Percentiles rank a stretch among this genome's conserved stretches.
These are phyloP conservation scores for Melampsora americana DNA, from an alignment of 1,284 basidiomycete species.

Conservation along the genomic window DNA sequence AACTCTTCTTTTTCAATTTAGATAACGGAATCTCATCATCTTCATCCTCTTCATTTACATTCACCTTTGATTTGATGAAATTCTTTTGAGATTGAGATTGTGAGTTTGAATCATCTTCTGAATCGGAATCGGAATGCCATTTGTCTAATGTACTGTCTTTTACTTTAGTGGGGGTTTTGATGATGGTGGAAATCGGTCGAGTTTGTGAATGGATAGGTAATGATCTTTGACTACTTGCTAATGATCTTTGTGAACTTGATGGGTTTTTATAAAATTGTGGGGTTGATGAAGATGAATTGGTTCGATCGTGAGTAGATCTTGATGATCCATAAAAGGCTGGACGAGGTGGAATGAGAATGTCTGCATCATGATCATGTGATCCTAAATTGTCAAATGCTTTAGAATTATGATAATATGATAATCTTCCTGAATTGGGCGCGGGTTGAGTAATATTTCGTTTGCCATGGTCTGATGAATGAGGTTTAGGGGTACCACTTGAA, in stretches of 20 bases:
- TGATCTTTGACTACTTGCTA: no score
- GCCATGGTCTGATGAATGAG: not conserved
- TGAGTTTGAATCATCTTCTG: not conserved
- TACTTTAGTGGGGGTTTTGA: no score
- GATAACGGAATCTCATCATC: slow-evolving; percentile 32
- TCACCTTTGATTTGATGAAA: not conserved
- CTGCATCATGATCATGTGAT: slow-evolving; percentile 2
- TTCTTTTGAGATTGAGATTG: no score
- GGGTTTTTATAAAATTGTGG: no score
- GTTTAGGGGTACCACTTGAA: not conserved
- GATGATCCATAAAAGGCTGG: slow-evolving; percentile 43
- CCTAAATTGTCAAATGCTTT: not conserved
- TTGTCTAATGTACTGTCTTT: no score
- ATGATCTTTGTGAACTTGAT: no score
- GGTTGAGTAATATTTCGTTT: not conserved
- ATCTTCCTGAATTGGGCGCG: no score
- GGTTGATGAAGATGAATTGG: no score
- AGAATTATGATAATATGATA: not conserved
- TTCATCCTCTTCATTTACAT: not conserved
- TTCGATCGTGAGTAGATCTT: no score
- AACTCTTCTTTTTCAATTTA: slow-evolving; percentile 20
- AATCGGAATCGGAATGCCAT: not conserved
- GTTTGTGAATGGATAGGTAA: no score
- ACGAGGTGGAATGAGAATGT: slow-evolving; percentile 20
- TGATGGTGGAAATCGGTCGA: no score